Base-by-base conservation (phyloP, 2,329 filamentous ascomycete genomes). In the Arthrobotrys sphaeroides region DNA sequence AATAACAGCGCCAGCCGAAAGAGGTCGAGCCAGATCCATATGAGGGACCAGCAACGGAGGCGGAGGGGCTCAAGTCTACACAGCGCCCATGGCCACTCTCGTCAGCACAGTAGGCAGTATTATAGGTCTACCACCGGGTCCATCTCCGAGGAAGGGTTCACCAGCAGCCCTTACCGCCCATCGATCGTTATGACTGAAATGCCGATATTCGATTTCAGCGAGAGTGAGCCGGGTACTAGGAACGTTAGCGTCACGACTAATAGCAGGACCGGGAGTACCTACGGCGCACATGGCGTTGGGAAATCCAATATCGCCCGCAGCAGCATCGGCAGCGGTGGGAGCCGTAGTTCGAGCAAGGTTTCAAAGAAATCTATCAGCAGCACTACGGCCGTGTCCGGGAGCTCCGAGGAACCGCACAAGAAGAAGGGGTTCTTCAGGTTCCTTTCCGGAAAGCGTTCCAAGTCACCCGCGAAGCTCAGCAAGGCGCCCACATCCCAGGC, bases 341-440 rank as follows among this genome's bases (percentile, higher is more conserved):
- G 57, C 5, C 40, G 60, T 16, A 67, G 43, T 16, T 61, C 53
- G 26, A 73, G 69, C 33, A 62, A 61, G 69, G n/a, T 73, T n/a
- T 73, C 69, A 1, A 73, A 62, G 31, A 67, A 67, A 10, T 67
- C 69, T 3, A 47, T 28, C 24, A 55, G 53, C 26, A 64, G 59
- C 12, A 42, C 62, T 5, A n/a, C 49, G 2, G 57, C 49, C 13
- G 49, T 55, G 24, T 38, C 24, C 20, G 57, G 57, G 12, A 64
- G 53, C n/a, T 18, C 57, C n/a, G 53, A 69, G n/a, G 28, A 18
- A 12, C 55, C 66, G 5, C 1, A 36, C 24, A 67, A 62, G 40
- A 73, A 67, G 24, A 67, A 55, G 43, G 67, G 61, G 3, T 60
- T 73, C 51, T 62, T 73, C 24, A 61, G 42, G 53, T 67, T 73